phyloP scores from a whole-genome alignment of 2,329 filamentous ascomycete genomes.

The Talaromyces sp. region DNA sequence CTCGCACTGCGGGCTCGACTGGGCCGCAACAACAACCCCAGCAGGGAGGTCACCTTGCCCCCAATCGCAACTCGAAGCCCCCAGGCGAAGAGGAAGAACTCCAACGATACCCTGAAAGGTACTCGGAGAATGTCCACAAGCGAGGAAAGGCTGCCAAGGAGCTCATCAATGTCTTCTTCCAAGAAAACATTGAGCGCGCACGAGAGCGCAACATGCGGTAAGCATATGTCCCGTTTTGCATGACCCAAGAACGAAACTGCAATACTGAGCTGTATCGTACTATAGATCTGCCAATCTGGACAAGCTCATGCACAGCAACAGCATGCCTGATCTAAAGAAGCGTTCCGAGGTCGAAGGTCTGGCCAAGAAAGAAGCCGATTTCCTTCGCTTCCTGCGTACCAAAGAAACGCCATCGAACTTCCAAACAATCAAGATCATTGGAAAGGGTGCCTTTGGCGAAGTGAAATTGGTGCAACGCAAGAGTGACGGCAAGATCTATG shows the following conservation, averaged over 20 bases:
- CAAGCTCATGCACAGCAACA: constrained; percentile 71
- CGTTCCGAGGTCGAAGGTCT: constrained; percentile 79
- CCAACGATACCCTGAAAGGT: constrained; percentile 72
- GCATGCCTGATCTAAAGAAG: constrained; percentile 68
- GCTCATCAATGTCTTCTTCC: constrained; percentile 77
- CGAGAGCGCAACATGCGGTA: constrained; percentile 92
- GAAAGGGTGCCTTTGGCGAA: constrained; percentile 97
- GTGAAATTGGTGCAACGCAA: constrained; percentile 97
- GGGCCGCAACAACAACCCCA: constrained; percentile 40
- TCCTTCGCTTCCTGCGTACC: constrained; percentile 87
- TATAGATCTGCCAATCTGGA: constrained; percentile 85
- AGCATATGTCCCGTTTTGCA: constrained; percentile 18
- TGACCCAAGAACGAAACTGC: background rate
- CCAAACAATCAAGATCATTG: constrained; percentile 93
- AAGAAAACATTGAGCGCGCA: constrained; percentile 94
- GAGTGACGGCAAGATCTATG: constrained; percentile 93
- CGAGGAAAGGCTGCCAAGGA: constrained; percentile 60
- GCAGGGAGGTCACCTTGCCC: constrained; percentile 62
- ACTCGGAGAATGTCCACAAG: constrained; percentile 80
- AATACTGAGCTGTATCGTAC: background rate
- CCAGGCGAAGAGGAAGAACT: constrained; percentile 64
- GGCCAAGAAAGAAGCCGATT: constrained; percentile 83
- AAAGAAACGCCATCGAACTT: constrained; percentile 94
- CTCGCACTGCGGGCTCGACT: constrained; percentile 72
- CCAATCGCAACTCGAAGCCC: constrained; percentile 55